Base-by-base conservation (phyloP, 352 stramenopile genomes). In the Phytophthora podocarpi region DNA sequence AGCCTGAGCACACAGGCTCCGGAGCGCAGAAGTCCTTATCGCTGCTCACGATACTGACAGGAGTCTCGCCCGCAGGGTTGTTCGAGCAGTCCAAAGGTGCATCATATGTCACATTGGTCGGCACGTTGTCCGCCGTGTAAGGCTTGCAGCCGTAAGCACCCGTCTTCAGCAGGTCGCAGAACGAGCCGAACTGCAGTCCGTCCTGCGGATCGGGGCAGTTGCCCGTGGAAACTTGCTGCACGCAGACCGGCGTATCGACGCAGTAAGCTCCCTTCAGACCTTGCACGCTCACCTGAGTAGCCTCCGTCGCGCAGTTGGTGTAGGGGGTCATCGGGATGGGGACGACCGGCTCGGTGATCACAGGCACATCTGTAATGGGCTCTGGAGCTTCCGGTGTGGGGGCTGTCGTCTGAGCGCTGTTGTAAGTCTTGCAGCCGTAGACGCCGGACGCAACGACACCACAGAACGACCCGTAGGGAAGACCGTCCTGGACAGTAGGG, bases 91-190 rank as follows among this genome's bases (percentile, higher is more conserved):
- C 24, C 15, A 64, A 30, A 21, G 60, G 69, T 12, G 55, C 62
- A 1, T 46, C 49, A 28, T 76, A 75, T 27, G 57, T 67, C 26
- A 52, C 52, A 13, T 59, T 67, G 57, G 56, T 48, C 6, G 45
- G 48, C 4, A 70, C 53, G 26, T 72, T 72, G 23, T 65, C 47
- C n/a, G 54, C 54, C 0, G 45, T 68, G 36, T 74, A 66, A 7
- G 60, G 72, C 59, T 70, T 76, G 62, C 74, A 87, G 9, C 74
- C 77, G 54, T 78, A 87, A 18, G 67, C 70, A 11, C 70, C 66
- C 10, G 74, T 82, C 20, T 67, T 51, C 24, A 84, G 61, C 20
- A 71, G 23, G 21, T 62, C 66, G 39, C 77, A 87, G 51, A 68
- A 78, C 8, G 77, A 80, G 13, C 74, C 77, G 34, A 69, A 75